Evolutionary conservation across 2,329 filamentous ascomycete genomes (phyloP), one percentile per base, ranked within the genome.

Genomic region (Ophiocordyceps camponoti-leonardi): DNA sequence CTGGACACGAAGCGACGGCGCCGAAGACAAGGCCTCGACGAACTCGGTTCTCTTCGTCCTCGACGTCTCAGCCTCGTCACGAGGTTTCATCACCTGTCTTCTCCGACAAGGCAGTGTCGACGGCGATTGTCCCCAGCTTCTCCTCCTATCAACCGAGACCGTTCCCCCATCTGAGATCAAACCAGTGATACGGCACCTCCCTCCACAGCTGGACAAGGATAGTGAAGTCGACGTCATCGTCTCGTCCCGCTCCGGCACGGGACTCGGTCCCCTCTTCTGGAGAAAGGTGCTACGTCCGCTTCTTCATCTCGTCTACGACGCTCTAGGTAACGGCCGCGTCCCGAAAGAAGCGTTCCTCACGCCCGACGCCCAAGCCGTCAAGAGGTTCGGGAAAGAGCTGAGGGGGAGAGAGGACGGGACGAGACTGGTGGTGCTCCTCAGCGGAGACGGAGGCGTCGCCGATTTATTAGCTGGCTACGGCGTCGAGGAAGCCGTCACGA

Each of bases 401-500:
- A 59, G 64, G 55, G 2, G 14, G 11, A 10, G 67, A 67, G 1
- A 51, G 62, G 14, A 58, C n/a, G 46, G 47, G n/a, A 46, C 49
- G 45, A 79, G 79, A 8, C 26, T 28, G 0, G 69, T 95, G 23
- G 63, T 95, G 28, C 71, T 96, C 13, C 69, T 95, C 6, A 90
- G 83, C 43, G 90, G 90, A 7, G 90, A 96, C 59, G 90, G 90
- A 14, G 90, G 87, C 6, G 62, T 94, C 2, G 73, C 87, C 18
- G 90, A 96, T 53, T 67, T 92, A 1, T 68, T 94, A 48, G 93
- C 95, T 56, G 75, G 60, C 23, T 56, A 60, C 12, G 51, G 56
- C 23, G 51, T 52, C 1, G 45, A 48, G 1, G 37, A 45, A 2
- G 48, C 47, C 14, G 39, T 46, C 0, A 35, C 49, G 1, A 53